Base-by-base conservation (phyloP, 2,329 filamentous ascomycete genomes). In the Pseudogymnoascus pannorum region DNA sequence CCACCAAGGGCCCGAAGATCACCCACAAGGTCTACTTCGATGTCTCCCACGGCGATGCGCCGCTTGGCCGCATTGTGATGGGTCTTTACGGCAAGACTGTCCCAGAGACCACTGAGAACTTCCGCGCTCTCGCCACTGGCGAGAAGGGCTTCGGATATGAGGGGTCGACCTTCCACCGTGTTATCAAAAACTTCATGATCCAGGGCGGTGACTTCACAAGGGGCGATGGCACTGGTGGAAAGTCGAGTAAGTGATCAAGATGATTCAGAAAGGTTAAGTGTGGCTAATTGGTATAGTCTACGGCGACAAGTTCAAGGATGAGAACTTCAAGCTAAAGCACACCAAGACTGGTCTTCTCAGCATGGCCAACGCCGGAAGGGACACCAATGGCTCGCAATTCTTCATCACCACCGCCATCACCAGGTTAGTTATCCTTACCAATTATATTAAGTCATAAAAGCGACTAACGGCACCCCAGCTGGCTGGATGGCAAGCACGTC, bases 301-400 rank as follows among this genome's bases (percentile, higher is more conserved):
- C 75, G 90, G 90, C 71, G 81, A 84, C 69, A 90, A 89, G 78
- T 94, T 94, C 79, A 77, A 84, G 67, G 90, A 95, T 71, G 90
- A 95, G 86, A 94, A 93, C 87, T 94, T 95, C 84, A 93, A 94
- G 87, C 83, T 93, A 73, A 92, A 92, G 83, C 91, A 95, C 86
- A 84, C 82, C 80, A 92, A 91, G 84, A 87, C 86, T 76, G 90
- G 90, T 71, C 79, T 91, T 59, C 79, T 94, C 67, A 91, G 88
- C 76, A 94, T 91, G 90, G 90, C 88, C 76, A 92, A 92, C 78
- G 84, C 88, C 64, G 89, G 89, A 75, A 84, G 86, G 75, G 89
- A 94, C 76, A 94, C 90, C 80, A 92, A 92, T 74, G 89, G 90
- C 73, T 91, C 87, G 63, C 90, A 94, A 75, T 94, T 94, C 81